Conservation (phyloP, 352 stramenopile genomes). For the Hyaloperonospora brassicae region DNA sequence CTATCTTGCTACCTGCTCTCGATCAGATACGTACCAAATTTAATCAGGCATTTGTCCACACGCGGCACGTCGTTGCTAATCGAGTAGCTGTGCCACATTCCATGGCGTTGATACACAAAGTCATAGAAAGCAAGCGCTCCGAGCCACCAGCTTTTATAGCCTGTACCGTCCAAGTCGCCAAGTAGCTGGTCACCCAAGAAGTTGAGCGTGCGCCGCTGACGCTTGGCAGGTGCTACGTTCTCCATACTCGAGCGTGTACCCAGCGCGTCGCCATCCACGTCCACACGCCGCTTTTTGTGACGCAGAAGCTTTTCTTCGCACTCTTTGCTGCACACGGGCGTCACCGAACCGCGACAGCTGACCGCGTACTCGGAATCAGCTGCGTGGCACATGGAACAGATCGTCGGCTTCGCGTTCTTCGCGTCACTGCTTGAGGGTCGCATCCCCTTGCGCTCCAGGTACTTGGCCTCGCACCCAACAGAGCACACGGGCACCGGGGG, state of each 20-base stretch:
- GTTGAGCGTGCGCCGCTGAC: slow-evolving; percentile 50
- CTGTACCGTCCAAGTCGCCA: slow-evolving; percentile 54
- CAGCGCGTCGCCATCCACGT: slow-evolving; percentile 1
- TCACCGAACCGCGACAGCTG: slow-evolving; percentile 42
- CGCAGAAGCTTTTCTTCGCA: slow-evolving; percentile 51
- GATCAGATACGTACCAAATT: slow-evolving; percentile 47
- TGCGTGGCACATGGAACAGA: slow-evolving; percentile 59
- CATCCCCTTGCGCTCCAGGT: slow-evolving; percentile 49
- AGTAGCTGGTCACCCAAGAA: slow-evolving; percentile 72
- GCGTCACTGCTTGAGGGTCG: slow-evolving; percentile 19
- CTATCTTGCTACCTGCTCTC: not conserved
- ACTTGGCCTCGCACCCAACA: slow-evolving; percentile 43
- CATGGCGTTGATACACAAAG: slow-evolving; percentile 79
- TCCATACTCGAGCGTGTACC: slow-evolving; percentile 35
- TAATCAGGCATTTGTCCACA: slow-evolving; percentile 61
- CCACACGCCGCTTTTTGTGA: slow-evolving; percentile 33
- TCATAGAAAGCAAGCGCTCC: slow-evolving; percentile 77
- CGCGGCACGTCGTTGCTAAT: slow-evolving; percentile 62
- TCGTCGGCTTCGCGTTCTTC: slow-evolving; percentile 19
- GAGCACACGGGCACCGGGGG: slow-evolving; percentile 55
- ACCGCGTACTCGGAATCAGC: slow-evolving; percentile 59
- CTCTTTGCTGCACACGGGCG: slow-evolving; percentile 58
- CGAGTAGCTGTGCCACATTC: slow-evolving; percentile 82
- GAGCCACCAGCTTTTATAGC: slow-evolving; percentile 85
- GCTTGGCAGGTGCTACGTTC: slow-evolving; percentile 29